phyloP scores from a whole-genome alignment of 2,329 filamentous ascomycete genomes.

The Fusarium liriodendri region DNA sequence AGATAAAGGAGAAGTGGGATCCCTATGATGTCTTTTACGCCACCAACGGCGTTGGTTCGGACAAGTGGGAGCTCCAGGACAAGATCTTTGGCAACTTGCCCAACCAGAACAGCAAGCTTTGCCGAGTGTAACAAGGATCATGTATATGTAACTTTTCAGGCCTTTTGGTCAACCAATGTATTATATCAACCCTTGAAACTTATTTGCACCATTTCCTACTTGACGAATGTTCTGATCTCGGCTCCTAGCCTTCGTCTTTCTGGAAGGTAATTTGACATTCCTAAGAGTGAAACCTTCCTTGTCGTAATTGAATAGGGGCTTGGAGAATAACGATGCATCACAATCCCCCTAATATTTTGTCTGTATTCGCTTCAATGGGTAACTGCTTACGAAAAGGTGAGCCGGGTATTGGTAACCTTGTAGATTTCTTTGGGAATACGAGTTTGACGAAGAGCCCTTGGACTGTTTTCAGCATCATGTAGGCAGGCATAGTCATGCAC shows the following conservation, averaged over 20 bases:
- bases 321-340: not conserved
- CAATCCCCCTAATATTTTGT: not conserved
- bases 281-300: not conserved
- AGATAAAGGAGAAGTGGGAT: conserved; percentile 62
- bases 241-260: not conserved
- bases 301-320: not conserved
- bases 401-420: not conserved
- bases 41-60: conserved; percentile 61
- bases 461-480: not conserved
- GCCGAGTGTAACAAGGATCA: not conserved
- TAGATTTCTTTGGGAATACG: not conserved
- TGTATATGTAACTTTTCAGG: not conserved
- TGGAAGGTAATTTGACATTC: not conserved
- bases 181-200: not conserved
- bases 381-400: not conserved
- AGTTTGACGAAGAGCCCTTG: not conserved
- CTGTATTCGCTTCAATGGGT: not conserved
- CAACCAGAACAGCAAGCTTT: conserved; percentile 32
- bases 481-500: not conserved
- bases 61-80: conserved; percentile 56
- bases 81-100: conserved; percentile 35
- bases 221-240: not conserved
- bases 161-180: not conserved
- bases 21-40: conserved; percentile 60
- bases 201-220: fast-evolving